phyloP scores from a whole-genome alignment of 2,329 filamentous ascomycete species.

The Exophiala spinifera region DNA sequence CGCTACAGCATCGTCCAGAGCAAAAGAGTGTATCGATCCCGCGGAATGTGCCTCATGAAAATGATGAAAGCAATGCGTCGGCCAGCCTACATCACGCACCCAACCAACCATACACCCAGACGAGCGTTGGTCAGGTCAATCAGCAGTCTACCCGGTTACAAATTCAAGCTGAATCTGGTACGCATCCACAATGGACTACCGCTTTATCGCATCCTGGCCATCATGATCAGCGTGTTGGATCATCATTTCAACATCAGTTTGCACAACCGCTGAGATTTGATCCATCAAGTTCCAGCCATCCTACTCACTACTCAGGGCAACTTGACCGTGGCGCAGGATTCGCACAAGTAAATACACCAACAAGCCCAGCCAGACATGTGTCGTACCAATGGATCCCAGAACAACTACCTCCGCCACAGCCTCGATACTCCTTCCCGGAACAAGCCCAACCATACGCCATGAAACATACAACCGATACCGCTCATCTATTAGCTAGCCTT shows the following conservation, averaged over 20 bases:
- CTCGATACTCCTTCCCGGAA: not conserved
- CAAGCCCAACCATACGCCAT: not conserved
- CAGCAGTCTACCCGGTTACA: not conserved
- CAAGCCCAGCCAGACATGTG: too few relatives aligned
- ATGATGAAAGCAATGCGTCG: too few relatives aligned
- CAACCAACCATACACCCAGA: not conserved
- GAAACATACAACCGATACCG: not conserved
- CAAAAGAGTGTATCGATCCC: too few relatives aligned
- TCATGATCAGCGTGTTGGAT: not conserved
- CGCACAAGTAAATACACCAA: too few relatives aligned
- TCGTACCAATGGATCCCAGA: too few relatives aligned
- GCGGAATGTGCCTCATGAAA: too few relatives aligned
- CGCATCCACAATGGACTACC: not conserved
- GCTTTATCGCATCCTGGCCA: not conserved
- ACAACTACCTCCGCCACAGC: too few relatives aligned
- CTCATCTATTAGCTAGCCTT: not conserved
- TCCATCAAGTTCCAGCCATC: not conserved
- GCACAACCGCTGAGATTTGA: not conserved
- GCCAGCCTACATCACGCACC: not conserved
- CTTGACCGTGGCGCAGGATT: too few relatives aligned
- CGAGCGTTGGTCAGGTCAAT: not conserved
- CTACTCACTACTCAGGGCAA: too few relatives aligned
- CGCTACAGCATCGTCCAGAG: too few relatives aligned
- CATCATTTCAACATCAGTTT: not conserved
- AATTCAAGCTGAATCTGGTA: not conserved